Percentiles rank a stretch among this genome's conserved stretches.
Evolutionary conservation across 805 yeast species (phyloP).

Genomic region (Helenozyma rhizophorensis): DNA sequence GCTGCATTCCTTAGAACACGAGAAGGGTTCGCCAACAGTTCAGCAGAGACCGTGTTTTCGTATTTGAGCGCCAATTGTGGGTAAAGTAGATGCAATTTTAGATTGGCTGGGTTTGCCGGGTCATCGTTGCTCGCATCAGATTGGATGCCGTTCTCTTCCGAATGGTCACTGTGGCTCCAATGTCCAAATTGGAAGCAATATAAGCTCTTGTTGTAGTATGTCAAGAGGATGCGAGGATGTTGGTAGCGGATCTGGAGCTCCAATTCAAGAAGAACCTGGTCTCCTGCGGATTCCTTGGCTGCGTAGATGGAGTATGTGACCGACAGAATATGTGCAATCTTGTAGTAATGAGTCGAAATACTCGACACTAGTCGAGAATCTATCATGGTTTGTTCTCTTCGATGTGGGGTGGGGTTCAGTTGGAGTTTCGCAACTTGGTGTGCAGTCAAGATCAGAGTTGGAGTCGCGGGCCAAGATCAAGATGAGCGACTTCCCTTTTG

Average conservation of each 20-base stretch:
- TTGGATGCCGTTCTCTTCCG: not conserved
- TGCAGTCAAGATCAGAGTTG: no score
- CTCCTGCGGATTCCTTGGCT: constrained; percentile 22
- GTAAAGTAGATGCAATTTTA: constrained; percentile 12
- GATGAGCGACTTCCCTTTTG: no score
- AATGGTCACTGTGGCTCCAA: constrained; percentile 5
- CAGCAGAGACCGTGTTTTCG: constrained; percentile 20
- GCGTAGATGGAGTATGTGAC: constrained; percentile 29
- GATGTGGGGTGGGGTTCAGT: no score
- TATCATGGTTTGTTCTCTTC: no score
- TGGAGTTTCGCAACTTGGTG: no score
- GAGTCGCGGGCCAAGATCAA: no score
- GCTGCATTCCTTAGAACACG: constrained; percentile 12
- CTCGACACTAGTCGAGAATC: constrained; percentile 8
- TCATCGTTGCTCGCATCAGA: not conserved
- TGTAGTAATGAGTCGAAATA: constrained; percentile 36
- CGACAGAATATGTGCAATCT: constrained; percentile 32
- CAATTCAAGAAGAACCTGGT: constrained; percentile 36
- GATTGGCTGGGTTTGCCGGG: not conserved
- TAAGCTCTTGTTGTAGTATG: constrained; percentile 39
- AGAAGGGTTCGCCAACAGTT: constrained; percentile 27
- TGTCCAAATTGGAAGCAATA: constrained; percentile 33
- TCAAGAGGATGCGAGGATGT: constrained; percentile 34
- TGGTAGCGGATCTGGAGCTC: constrained; percentile 33
- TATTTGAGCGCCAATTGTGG: constrained; percentile 23